Conservation (phyloP, 1,139 yeast species). For the Taphrina confusa region DNA sequence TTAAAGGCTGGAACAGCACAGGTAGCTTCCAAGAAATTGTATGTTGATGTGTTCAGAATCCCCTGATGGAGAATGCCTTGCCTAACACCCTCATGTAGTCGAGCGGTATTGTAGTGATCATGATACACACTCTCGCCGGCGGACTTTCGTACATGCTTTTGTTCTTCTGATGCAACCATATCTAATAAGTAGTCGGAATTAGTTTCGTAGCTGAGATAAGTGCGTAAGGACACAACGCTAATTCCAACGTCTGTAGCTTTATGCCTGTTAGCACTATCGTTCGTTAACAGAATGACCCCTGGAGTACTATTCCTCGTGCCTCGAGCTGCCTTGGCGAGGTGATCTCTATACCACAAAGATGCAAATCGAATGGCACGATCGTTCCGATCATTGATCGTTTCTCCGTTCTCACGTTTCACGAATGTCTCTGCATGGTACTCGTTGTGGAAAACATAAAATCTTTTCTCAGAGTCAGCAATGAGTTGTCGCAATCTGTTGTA, state of each 20-base stretch:
- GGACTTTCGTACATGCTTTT: slow-evolving; percentile 43
- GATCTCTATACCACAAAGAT: slow-evolving; percentile 69
- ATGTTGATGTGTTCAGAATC: slow-evolving; percentile 71
- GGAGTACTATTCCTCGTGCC: slow-evolving; percentile 49
- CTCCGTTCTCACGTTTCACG: slow-evolving; percentile 63
- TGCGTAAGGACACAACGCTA: slow-evolving; percentile 43
- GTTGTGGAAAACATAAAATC: slow-evolving; percentile 90
- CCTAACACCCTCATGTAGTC: slow-evolving; percentile 86
- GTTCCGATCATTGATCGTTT: slow-evolving; percentile 83
- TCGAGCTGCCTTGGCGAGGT: slow-evolving; percentile 51
- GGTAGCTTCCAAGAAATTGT: slow-evolving; percentile 85
- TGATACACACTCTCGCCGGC: slow-evolving; percentile 63
- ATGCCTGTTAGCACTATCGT: slow-evolving; percentile 68
- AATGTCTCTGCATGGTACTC: slow-evolving; percentile 79
- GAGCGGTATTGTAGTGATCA: slow-evolving; percentile 74
- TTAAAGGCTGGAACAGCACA: slow-evolving; percentile 73
- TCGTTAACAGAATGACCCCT: slow-evolving; percentile 66
- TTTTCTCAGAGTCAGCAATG: slow-evolving; percentile 69
- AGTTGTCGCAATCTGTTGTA: slow-evolving; percentile 80
- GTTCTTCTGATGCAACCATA: slow-evolving; percentile 54
- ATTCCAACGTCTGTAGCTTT: slow-evolving; percentile 61
- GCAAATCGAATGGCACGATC: slow-evolving; percentile 85
- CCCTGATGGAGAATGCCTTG: slow-evolving; percentile 90
- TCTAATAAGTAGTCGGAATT: slow-evolving; percentile 79
- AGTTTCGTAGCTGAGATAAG: slow-evolving; percentile 71